Evolutionary conservation across 176 grass and related monocot species (phyloP), one percentile per base, ranked within the genome.

Genomic region (Aegilops tauschii): DNA sequence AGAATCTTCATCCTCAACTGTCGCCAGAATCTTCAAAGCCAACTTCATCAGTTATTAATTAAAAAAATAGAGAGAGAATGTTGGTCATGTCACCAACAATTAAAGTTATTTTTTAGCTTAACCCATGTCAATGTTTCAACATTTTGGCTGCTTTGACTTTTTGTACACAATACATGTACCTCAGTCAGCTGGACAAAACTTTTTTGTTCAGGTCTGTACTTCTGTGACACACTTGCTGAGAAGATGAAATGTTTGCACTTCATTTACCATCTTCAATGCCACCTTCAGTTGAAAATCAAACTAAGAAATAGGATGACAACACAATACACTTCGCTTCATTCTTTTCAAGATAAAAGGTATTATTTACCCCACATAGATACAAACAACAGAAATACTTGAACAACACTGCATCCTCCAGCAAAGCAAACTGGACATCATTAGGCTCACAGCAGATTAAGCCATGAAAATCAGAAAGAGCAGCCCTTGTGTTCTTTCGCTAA

Each of bases 341-440:
- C 68, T 40, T 88, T 81, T 31, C 30, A 49, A 9, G 3, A 76
- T 76, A 76, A 18, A 39, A 39, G 30, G 37, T 63, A 54, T 61
- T 73, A 79, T 83, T 56, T 88, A 88, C 81, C 62, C 14, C 23
- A 64, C 6, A 82, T 64, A 82, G 1, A 82, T 30, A 76, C 73
- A 76, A 47, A 88, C 76, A 91, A 62, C 85, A 77, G 0, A 25
- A 12, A 45, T 21, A 73, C 47, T 16, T 47, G 12, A 28, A 80
- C 9, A 85, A 44, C 13, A 44, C 20, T 21, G 64, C 82, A 72
- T 62, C 35, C 52, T 86, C 39, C 25, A 5, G 20, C 16, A 85
- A 91, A 82, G 62, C 65, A 11, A 18, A 30, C 49, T 42, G 50
- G 50, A 6, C 50, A 54, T 85, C 84, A 35, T 12, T 66, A 69